Evolutionary conservation across 495 filamentous ascomycete species (phyloP).

Genomic region (Trichoderma asperelloides): DNA sequence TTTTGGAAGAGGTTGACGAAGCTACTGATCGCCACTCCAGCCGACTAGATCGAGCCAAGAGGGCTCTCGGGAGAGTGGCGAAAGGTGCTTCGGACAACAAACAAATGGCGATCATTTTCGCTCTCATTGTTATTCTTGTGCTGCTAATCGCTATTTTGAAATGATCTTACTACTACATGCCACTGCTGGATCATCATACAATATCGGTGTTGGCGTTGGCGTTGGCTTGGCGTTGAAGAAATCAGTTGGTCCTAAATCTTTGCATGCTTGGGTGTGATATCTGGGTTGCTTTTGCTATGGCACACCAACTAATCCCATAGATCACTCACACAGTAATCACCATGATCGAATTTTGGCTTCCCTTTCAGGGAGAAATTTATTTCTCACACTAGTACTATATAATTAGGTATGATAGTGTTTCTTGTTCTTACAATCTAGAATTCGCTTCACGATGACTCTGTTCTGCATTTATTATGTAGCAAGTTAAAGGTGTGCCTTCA

Average conservation of each 20-base stretch:
- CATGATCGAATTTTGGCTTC: not conserved
- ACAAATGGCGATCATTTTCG: constrained; percentile 68
- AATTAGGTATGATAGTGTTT: not conserved
- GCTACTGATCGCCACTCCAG: constrained; percentile 72
- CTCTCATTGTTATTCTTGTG: constrained; percentile 68
- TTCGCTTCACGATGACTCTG: not conserved
- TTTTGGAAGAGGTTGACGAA: constrained; percentile 83
- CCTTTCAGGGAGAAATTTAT: not conserved
- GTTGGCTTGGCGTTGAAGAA: not conserved
- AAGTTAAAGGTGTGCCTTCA: constrained; percentile 18
- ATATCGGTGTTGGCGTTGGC: not conserved
- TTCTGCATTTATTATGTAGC: not conserved
- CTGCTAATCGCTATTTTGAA: constrained; percentile 73
- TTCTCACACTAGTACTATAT: not conserved
- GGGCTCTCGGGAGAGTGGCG: constrained; percentile 59
- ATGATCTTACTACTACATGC: constrained; percentile 24
- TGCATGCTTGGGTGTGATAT: not conserved
- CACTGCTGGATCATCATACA: not conserved
- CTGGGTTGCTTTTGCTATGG: not conserved
- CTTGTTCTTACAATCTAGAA: constrained; percentile 5
- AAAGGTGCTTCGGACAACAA: constrained; percentile 68
- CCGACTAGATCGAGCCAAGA: constrained; percentile 63
- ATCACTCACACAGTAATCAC: not conserved
- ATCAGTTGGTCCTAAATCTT: not conserved
- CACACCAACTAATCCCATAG: not conserved